Base-by-base conservation (phyloP, 352 stramenopile genomes). In the Globisporangium cylindrosporum region DNA sequence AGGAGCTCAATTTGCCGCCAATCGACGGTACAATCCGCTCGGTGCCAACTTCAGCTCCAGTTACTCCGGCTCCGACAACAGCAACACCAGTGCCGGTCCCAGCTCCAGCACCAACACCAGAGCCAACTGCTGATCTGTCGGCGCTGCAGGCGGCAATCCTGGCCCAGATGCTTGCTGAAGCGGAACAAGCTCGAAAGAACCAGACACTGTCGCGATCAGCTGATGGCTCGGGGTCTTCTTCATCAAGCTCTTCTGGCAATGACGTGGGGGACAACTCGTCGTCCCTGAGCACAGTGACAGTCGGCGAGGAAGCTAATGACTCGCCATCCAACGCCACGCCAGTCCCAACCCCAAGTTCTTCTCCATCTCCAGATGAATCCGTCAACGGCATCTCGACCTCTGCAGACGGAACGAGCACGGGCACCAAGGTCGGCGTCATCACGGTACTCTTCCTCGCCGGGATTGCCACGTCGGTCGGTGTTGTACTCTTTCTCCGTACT, bases 381-480 rank as follows among this genome's bases (percentile, higher is more conserved):
- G 58, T 49, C 36, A 43, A 43, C 36, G 36, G 14, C 3, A 63
- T 63, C 34, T 34, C 58, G 58, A 63, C 58, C 22, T 22, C 58
- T 9, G 32, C 20, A 1, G 9, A 25, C 10, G 36, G 58, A 3
- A 14, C 27, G 34, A 54, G 34, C 56, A 10, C 56, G 4, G 58
- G 34, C 8, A 24, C 58, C 36, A 63, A 63, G 22, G 58, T 38
- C 9, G 58, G 58, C 15, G 36, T 54, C 9, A 63, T 63, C 36
- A 51, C 43, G 10, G 25, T 41, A 24, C 58, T 63, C 36, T 36
- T 63, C 24, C n/a, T 51, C n/a, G 58, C 36, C 2, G 58, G 58
- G 15, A 27, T 63, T 22, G 36, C 58, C 34, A 63, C 58, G 9
- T 12, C 2, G 1, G 14, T 63, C 22, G 58, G 58, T 12, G 58